A percentile compares a stretch with the other conserved stretches of the same genome.
Conservation (phyloP, 2,329 filamentous ascomycete genomes). For the Neofusicoccum sp. region DNA sequence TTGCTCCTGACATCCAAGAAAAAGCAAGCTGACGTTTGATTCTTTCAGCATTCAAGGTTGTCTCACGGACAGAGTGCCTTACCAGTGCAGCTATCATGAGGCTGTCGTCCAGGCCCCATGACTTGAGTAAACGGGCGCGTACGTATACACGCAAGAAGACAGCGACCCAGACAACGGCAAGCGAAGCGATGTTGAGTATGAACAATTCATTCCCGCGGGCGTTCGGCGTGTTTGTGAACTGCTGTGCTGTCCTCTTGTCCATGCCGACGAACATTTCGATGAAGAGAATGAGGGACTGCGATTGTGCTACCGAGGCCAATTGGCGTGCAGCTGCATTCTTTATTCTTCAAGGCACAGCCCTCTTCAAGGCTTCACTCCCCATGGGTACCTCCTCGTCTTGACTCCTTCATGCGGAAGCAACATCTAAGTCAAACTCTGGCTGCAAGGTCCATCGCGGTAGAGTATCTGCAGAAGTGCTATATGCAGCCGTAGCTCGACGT, state of each 20-base stretch:
- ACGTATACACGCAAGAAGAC: constrained; percentile 4
- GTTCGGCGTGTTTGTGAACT: background rate
- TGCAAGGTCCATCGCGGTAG: background rate
- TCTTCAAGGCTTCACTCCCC: background rate
- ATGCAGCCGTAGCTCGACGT: background rate
- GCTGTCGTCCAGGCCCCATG: constrained; percentile 1
- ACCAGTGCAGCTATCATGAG: constrained; percentile 1
- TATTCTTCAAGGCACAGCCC: background rate
- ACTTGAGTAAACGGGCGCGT: background rate
- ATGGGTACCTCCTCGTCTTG: background rate
- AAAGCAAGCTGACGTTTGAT: background rate
- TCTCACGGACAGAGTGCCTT: background rate
- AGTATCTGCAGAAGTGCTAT: background rate
- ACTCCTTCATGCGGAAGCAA: background rate
- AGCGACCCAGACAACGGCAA: background rate
- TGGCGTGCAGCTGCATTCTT: background rate
- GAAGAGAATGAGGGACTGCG: background rate
- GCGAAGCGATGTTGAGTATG: background rate
- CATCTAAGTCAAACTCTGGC: background rate
- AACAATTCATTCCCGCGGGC: background rate
- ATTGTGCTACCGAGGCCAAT: background rate
- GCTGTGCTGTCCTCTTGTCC: background rate
- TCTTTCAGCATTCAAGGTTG: background rate
- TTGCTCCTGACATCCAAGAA: background rate
- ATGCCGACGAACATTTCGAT: background rate